These are phyloP conservation scores for Purpureocillium lavendulum DNA, from an alignment of 2,329 filamentous ascomycete genomes.

Conservation along the genomic window DNA sequence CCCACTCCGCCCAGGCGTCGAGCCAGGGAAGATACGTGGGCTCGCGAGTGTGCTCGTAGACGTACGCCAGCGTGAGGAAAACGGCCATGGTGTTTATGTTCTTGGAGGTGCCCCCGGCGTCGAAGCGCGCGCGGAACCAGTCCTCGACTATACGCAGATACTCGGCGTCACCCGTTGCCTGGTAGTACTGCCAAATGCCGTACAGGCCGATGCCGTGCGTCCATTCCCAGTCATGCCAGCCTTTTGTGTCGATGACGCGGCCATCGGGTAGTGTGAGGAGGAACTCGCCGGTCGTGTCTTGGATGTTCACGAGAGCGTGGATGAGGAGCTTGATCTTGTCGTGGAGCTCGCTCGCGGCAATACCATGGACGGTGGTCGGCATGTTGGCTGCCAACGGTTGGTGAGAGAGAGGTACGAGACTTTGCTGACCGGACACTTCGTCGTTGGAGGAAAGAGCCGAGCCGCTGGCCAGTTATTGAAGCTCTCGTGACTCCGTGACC, in stretches of 20 bases:
- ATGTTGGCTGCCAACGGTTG: too few species aligned
- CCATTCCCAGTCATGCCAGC: constrained; percentile 80
- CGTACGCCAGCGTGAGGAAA: constrained; percentile 64
- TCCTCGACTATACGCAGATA: constrained; percentile 59
- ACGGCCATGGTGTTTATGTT: constrained; percentile 83
- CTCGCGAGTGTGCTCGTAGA: constrained; percentile 69
- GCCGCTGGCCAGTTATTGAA: too few species aligned
- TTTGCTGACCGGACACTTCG: too few species aligned
- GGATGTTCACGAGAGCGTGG: constrained; percentile 68
- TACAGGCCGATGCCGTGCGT: constrained; percentile 75
- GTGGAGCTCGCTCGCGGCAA: constrained; percentile 30
- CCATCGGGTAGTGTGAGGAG: constrained; percentile 63
- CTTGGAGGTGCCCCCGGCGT: constrained; percentile 66
- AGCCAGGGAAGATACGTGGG: constrained; percentile 67
- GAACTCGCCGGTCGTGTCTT: constrained; percentile 67
- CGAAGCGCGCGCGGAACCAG: constrained; percentile 65
- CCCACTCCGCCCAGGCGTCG: constrained; percentile 76
- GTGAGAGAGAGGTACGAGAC: too few species aligned
- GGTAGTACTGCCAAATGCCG: constrained; percentile 76
- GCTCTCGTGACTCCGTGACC: too few species aligned
- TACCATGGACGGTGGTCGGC: too few species aligned
- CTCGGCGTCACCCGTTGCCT: constrained; percentile 53
- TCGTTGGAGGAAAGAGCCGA: too few species aligned
- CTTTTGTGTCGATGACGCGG: constrained; percentile 74
- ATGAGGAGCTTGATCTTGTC: constrained; percentile 58